phyloP scores from a whole-genome alignment of 2,329 filamentous ascomycete species.

The Aspergillus sp. region DNA sequence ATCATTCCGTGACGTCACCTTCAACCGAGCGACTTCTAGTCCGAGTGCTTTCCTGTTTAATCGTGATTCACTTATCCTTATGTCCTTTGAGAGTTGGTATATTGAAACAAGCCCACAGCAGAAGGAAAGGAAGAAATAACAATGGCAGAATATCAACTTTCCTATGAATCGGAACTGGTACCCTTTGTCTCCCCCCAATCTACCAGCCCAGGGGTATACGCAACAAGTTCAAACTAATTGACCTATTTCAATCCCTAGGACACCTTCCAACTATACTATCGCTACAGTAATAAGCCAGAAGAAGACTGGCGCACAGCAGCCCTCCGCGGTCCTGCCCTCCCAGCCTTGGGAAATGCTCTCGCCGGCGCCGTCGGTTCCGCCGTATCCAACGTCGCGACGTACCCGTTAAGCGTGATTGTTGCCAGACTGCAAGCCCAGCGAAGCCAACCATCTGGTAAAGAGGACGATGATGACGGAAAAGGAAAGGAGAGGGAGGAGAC shows the following conservation, averaged over 20 bases:
- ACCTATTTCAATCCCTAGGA: conserved; percentile 20
- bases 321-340: conserved; percentile 44
- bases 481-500: conserved; percentile 5
- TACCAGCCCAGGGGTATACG: too few species aligned
- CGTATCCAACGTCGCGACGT: conserved; percentile 67
- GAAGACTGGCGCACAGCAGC: conserved; percentile 25
- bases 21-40: too few species aligned
- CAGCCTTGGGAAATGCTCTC: conserved; percentile 71
- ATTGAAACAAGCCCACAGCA: conserved; percentile 48
- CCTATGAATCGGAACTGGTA: conserved; percentile 42
- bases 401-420: conserved; percentile 73
- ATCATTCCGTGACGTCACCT: too few species aligned
- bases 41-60: too few species aligned
- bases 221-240: neutral
- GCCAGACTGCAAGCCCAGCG: conserved; percentile 71
- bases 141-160: conserved; percentile 62
- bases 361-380: conserved; percentile 72
- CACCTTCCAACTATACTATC: conserved; percentile 38
- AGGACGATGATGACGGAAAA: conserved; percentile 47
- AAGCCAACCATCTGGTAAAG: conserved; percentile 38
- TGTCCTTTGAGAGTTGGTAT: too few species aligned
- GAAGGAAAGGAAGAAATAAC: conserved; percentile 39
- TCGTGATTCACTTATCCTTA: too few species aligned
- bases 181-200: neutral
- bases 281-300: conserved; percentile 27